Base-by-base conservation (phyloP, 1,284 basidiomycete species). In the Naganishia albida region DNA sequence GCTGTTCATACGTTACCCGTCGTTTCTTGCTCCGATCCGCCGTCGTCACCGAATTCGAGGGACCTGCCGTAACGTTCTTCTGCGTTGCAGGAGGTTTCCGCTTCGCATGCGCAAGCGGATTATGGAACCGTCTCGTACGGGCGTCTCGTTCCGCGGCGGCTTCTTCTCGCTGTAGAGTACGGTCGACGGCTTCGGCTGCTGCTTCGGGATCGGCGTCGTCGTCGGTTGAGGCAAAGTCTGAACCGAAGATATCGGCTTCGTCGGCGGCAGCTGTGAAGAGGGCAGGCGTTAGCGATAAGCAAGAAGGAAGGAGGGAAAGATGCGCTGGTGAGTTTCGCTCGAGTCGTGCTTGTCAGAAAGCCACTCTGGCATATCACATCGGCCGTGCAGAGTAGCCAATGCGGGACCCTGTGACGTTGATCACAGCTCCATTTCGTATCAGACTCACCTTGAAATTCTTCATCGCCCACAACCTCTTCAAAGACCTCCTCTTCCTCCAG, bases 191-290 rank as follows among this genome's bases (percentile, higher is more conserved):
- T 7, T 38, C 13, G 7, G 51, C 51, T 2, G 18, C 30, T 1
- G 51, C 13, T 2, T 10, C 26, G 7, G 28, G 18, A 8, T 34
- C 34, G 51, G 51, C 18, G 12, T 53, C 51, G n/a, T 34, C 30
- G 34, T 53, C 51, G 51, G 51, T 53, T 30, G 51, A 53, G 26
- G 51, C 51, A 53, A 53, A 53, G 51, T 53, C 51, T 39, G 51
- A 53, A 4, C 30, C 51, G 34, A 53, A 53, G 51, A 53, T 13
- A 30, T 53, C 51, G 10, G 51, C 51, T 53, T 53, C 51, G 13
- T 53, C 51, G 13, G 30, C 30, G 6, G 1, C 34, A 18, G 51
- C 51, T 53, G 51, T 13, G 30, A 7, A 12, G 51, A 20, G 25
- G 25, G 25, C 1, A 3, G 25, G 20, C 16, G 1, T 30, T 49